Percentiles rank a stretch among this genome's conserved stretches.
Evolutionary conservation across 1,139 yeast species (phyloP).

Genomic region (Yamadazyma oceani): DNA sequence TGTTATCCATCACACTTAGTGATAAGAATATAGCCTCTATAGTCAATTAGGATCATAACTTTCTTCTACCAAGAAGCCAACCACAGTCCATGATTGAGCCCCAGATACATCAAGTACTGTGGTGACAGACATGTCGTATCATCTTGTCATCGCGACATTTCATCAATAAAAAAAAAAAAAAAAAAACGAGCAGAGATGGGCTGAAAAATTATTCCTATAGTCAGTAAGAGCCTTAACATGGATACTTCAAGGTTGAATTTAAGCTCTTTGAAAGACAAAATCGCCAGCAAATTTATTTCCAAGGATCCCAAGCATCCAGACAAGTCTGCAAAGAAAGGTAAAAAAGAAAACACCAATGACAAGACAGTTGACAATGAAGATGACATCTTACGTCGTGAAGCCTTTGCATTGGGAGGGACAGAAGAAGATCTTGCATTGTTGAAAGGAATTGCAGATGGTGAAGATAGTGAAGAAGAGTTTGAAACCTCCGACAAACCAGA

Average conservation of each 20-base stretch:
- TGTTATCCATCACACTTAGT: no score
- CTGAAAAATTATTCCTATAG: neutral
- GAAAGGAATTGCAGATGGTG: constrained; percentile 52
- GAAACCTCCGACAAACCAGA: constrained; percentile 42
- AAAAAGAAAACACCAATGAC: constrained; percentile 15
- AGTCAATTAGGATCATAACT: no score
- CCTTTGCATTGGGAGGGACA: constrained; percentile 65
- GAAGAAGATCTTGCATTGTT: constrained; percentile 62
- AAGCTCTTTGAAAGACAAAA: constrained; percentile 58
- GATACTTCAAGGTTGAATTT: constrained; percentile 36
- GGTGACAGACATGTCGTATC: no score
- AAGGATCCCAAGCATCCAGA: constrained; percentile 13
- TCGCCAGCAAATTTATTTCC: constrained; percentile 43
- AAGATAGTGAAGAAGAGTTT: constrained; percentile 65
- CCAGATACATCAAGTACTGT: no score
- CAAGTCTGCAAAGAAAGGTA: neutral
- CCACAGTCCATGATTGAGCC: no score
- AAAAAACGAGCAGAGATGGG: constrained; percentile 14
- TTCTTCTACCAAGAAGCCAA: no score
- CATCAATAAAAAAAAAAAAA: constrained; percentile 5
- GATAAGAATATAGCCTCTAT: no score
- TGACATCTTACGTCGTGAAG: constrained; percentile 63
- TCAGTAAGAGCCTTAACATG: constrained; percentile 19
- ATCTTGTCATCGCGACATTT: no score
- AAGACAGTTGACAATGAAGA: constrained; percentile 18